These are phyloP conservation scores for Colletotrichum zoysiae DNA, from an alignment of 2,329 filamentous ascomycete genomes.

Conservation along the genomic window DNA sequence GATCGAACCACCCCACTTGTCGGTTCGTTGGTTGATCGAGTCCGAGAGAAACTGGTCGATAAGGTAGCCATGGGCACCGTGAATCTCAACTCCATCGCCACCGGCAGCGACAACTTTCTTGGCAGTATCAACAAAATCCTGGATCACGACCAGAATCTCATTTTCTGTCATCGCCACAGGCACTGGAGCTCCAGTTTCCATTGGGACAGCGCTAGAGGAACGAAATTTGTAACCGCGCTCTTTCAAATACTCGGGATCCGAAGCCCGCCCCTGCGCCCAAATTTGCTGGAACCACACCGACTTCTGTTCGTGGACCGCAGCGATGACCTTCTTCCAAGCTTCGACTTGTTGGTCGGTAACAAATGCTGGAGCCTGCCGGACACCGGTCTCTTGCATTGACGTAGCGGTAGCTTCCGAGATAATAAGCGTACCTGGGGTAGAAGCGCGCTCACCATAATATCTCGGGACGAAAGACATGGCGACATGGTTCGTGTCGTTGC, in stretches of 20 bases:
- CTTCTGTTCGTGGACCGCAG: slow-evolving; percentile 47
- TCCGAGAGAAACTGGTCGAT: slow-evolving; percentile 68
- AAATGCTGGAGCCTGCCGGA: slow-evolving; percentile 57
- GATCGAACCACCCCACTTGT: slow-evolving; percentile 63
- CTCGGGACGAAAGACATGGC: too few species aligned
- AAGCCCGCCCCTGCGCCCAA: slow-evolving; percentile 39
- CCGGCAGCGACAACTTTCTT: slow-evolving; percentile 68
- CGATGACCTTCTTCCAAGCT: slow-evolving; percentile 46
- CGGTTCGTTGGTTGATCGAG: slow-evolving; percentile 56
- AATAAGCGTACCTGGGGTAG: too few species aligned
- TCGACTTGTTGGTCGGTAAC: slow-evolving; percentile 50
- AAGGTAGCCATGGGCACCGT: slow-evolving; percentile 67
- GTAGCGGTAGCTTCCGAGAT: too few species aligned
- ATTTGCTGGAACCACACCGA: slow-evolving; percentile 47
- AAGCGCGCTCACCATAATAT: too few species aligned
- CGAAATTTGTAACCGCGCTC: slow-evolving; percentile 25
- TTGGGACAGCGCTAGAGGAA: slow-evolving; percentile 31
- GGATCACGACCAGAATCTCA: slow-evolving; percentile 72
- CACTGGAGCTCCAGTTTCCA: slow-evolving; percentile 14
- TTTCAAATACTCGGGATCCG: slow-evolving; percentile 29
- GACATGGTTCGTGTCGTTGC: too few species aligned
- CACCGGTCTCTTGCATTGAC: slow-evolving; percentile 41
- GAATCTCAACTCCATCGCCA: slow-evolving; percentile 72
- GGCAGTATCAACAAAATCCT: slow-evolving; percentile 63
- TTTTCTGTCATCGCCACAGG: slow-evolving; percentile 72